Conservation (phyloP, 352 stramenopile genomes). For the Phytopythium mirpurense region DNA sequence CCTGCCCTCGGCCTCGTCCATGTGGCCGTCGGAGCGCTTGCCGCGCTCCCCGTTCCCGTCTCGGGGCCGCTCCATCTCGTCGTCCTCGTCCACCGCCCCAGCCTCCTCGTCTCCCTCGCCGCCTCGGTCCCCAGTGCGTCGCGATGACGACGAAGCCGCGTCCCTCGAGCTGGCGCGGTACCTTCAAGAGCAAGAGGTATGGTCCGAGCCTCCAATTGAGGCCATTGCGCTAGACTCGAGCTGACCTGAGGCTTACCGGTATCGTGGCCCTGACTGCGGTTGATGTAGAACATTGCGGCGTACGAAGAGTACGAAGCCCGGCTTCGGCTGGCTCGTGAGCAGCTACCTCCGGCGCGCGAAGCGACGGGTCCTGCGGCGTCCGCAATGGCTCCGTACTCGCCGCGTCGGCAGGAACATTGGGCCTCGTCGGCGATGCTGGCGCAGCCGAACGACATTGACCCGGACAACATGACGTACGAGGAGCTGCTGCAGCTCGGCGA, state of each 20-base stretch:
- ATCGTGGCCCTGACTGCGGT: neutral
- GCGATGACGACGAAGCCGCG: constrained; percentile 48
- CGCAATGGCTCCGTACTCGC: neutral
- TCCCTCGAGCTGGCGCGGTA: constrained; percentile 62
- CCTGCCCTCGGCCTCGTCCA: neutral
- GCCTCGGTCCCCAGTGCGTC: constrained; percentile 11
- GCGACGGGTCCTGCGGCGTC: neutral
- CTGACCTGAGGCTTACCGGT: neutral
- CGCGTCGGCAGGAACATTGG: neutral
- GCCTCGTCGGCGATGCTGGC: constrained; percentile 8
- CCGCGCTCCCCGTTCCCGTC: neutral
- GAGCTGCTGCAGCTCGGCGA: constrained; percentile 67
- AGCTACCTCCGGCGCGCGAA: neutral
- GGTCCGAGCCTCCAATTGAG: neutral
- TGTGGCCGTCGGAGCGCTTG: neutral
- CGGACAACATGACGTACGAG: constrained; percentile 81
- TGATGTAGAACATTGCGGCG: constrained; percentile 58
- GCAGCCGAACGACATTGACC: constrained; percentile 40
- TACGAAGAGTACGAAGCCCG: constrained; percentile 53
- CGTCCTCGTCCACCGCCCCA: constrained; percentile 13
- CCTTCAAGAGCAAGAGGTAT: constrained; percentile 68
- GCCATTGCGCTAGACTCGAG: too few relatives aligned
- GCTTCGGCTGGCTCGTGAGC: constrained; percentile 16
- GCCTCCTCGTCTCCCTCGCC: constrained; percentile 16
- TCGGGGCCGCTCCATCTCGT: constrained; percentile 5